Evolutionary conservation across 1,284 basidiomycete genomes (phyloP).

Genomic region (Puccinia horiana): DNA sequence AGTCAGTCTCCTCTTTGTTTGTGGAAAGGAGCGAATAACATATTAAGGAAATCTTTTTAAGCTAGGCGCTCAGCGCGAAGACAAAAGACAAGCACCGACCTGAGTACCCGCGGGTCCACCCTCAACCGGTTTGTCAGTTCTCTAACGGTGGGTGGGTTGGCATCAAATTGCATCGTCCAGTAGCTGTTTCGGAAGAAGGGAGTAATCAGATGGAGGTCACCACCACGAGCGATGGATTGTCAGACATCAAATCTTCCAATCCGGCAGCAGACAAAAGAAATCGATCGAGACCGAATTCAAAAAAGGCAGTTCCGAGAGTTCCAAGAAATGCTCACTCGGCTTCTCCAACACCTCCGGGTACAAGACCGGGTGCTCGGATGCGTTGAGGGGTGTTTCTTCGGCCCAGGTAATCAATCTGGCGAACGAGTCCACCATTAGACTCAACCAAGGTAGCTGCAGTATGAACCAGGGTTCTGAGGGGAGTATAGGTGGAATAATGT

Average conservation of each 20-base stretch:
- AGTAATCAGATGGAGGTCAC: not conserved
- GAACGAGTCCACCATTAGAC: constrained; percentile 53
- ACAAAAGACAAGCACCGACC: constrained; percentile 46
- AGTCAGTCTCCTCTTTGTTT: constrained; percentile 10
- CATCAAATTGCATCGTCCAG: constrained; percentile 55
- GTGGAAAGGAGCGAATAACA: not conserved
- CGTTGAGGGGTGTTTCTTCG: constrained; percentile 52
- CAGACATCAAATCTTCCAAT: not conserved
- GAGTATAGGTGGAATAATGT: constrained; percentile 51
- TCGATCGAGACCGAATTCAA: not conserved
- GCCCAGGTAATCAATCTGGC: constrained; percentile 54
- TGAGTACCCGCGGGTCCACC: constrained; percentile 54
- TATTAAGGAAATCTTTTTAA: not conserved
- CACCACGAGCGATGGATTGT: constrained; percentile 3
- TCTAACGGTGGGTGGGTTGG: constrained; percentile 54
- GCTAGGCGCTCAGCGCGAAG: not conserved
- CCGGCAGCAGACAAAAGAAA: not conserved
- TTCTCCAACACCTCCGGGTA: constrained; percentile 40
- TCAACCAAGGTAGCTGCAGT: constrained; percentile 51
- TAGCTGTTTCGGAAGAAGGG: constrained; percentile 50
- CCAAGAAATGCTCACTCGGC: constrained; percentile 52
- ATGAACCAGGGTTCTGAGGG: constrained; percentile 52
- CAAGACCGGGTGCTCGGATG: constrained; percentile 51
- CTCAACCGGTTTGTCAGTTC: constrained; percentile 52
- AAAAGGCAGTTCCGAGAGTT: not conserved